phyloP scores from a whole-genome alignment of 2,329 filamentous ascomycete species.

The Huntiella abstrusa region DNA sequence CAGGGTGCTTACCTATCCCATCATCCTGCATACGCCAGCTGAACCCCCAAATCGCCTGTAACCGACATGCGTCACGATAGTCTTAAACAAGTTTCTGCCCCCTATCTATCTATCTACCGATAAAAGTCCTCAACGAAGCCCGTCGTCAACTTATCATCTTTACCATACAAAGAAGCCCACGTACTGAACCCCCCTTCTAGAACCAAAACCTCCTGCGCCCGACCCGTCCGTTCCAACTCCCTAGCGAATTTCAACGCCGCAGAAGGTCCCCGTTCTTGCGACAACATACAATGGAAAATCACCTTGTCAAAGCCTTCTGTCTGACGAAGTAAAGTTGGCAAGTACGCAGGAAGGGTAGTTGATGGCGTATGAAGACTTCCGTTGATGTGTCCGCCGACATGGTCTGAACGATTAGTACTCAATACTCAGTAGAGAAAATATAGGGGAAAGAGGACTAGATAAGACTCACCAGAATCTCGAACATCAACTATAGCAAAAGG shows the following conservation, averaged over 20 bases:
- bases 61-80: too few species aligned
- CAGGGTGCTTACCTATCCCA: too few species aligned
- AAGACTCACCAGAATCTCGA: slow-evolving; percentile 50
- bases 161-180: slow-evolving; percentile 74
- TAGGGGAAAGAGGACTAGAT: slow-evolving; percentile 3
- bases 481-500: slow-evolving; percentile 69
- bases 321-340: slow-evolving; percentile 66
- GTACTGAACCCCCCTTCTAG: slow-evolving; percentile 68
- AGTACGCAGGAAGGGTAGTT: slow-evolving; percentile 49
- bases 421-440: background rate
- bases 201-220: slow-evolving; percentile 57
- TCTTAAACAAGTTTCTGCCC: slow-evolving; percentile 2
- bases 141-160: slow-evolving; percentile 65
- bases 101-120: slow-evolving; percentile 17
- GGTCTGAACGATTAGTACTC: slow-evolving; percentile 37
- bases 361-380: slow-evolving; percentile 60
- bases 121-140: slow-evolving; percentile 72
- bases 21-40: too few species aligned
- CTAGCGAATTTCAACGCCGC: slow-evolving; percentile 66
- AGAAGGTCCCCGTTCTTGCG: slow-evolving; percentile 72
- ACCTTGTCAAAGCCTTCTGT: slow-evolving; percentile 64
- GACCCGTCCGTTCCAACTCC: slow-evolving; percentile 1
- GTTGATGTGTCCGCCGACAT: slow-evolving; percentile 77
- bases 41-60: too few species aligned
- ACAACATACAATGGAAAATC: slow-evolving; percentile 86